Conservation (phyloP, 306 rosid species). For the Casuarina cunninghamiana region DNA sequence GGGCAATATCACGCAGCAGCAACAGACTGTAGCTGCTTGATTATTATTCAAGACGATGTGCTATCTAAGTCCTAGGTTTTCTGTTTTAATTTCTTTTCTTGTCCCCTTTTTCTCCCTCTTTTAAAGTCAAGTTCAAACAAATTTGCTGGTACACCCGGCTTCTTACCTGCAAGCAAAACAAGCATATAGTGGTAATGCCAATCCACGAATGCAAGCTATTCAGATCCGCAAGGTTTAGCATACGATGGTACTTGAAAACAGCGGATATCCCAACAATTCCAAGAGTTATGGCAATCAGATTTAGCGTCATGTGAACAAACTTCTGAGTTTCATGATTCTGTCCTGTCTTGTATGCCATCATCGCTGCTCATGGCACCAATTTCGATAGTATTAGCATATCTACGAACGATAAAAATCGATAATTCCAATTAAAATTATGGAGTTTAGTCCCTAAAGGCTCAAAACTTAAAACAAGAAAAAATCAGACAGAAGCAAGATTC, state of each 20-base stretch:
- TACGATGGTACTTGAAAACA: constrained; percentile 68
- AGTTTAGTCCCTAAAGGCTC: background rate
- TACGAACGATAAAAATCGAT: no score
- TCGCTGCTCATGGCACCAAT: constrained; percentile 40
- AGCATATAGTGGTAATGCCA: constrained; percentile 62
- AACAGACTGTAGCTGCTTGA: no score
- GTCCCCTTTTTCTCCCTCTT: background rate
- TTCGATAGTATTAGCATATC: no score
- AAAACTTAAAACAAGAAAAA: background rate
- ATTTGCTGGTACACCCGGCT: background rate
- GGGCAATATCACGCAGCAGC: no score
- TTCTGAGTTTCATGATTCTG: constrained; percentile 29
- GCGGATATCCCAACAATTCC: constrained; percentile 75
- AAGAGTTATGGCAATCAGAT: constrained; percentile 47
- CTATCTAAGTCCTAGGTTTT: background rate
- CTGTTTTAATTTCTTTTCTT: background rate
- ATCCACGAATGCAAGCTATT: constrained; percentile 85
- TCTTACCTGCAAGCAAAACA: constrained; percentile 67
- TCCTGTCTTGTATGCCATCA: constrained; percentile 72
- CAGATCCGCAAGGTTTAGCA: constrained; percentile 30
- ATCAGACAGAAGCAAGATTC: background rate
- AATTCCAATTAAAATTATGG: no score
- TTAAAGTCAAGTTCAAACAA: background rate
- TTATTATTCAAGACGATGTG: no score
- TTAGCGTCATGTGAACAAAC: constrained; percentile 53